These are phyloP conservation scores for Arbutus unedo DNA, from an alignment of 148 eudicot species.

Conservation along the genomic window DNA sequence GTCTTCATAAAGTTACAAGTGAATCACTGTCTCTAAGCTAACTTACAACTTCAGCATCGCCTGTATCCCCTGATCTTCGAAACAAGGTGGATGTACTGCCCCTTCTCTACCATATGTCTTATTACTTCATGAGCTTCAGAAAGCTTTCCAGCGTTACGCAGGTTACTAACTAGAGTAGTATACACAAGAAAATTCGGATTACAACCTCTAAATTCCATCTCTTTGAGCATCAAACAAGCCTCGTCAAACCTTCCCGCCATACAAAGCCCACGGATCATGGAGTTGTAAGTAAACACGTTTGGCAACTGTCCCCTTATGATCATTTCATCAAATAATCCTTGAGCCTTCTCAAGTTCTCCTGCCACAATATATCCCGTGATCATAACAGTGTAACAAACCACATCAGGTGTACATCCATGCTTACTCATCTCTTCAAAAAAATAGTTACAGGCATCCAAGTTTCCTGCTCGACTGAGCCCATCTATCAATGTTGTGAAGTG, in stretches of 20 bases:
- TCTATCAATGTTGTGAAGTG: constrained; percentile 88
- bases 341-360: constrained; percentile 3
- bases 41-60: constrained; percentile 38
- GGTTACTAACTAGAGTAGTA: constrained; percentile 57
- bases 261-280: constrained; percentile 8
- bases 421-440: constrained; percentile 76
- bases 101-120: constrained; percentile 70
- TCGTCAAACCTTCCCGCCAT: not conserved
- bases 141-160: constrained; percentile 61
- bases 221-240: not conserved
- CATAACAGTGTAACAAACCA: constrained; percentile 81
- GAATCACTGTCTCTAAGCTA: not conserved
- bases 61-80: constrained; percentile 45
- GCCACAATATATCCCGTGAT: constrained; percentile 52
- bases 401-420: constrained; percentile 68
- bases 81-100: constrained; percentile 61
- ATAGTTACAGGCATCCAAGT: constrained; percentile 73
- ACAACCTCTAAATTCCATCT: not conserved
- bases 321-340: not conserved
- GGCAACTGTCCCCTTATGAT: constrained; percentile 5
- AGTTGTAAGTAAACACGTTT: not conserved
- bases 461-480: constrained; percentile 83
- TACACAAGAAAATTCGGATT: constrained; percentile 22
- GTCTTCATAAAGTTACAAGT: constrained; percentile 14
- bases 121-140: constrained; percentile 63